phyloP scores from a whole-genome alignment of 2,329 filamentous ascomycete genomes.

The Elsinoe perseae region DNA sequence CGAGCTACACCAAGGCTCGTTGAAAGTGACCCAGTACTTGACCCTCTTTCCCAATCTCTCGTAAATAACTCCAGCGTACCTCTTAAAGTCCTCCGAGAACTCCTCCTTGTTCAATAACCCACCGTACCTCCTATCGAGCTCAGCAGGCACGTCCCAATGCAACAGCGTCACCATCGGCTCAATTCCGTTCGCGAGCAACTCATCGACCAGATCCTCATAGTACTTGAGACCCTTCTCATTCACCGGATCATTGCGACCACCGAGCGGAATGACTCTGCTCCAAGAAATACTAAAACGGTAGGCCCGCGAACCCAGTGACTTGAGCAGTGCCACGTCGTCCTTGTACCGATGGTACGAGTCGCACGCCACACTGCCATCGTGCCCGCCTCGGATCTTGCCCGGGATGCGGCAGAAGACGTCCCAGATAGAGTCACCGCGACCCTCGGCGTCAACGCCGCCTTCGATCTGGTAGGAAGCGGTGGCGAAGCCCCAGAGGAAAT shows the following conservation, averaged over 20 bases:
- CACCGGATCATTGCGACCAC: conserved; percentile 64
- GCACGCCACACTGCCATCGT: conserved; percentile 68
- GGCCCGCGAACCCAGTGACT: conserved; percentile 61
- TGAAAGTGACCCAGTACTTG: conserved; percentile 85
- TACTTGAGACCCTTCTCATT: conserved; percentile 71
- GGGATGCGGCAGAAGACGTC: conserved; percentile 76
- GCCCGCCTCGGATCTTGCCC: conserved; percentile 74
- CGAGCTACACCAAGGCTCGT: conserved; percentile 71
- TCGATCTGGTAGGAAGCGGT: conserved; percentile 68
- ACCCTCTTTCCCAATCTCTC: conserved; percentile 64
- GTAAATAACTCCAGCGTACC: conserved; percentile 71
- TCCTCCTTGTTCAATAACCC: conserved; percentile 73
- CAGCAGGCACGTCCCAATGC: conserved; percentile 61
- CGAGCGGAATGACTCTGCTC: conserved; percentile 68
- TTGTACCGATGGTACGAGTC: conserved; percentile 76
- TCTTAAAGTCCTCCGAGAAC: conserved; percentile 72
- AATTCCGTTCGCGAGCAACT: conserved; percentile 67
- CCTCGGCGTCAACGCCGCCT: conserved; percentile 65
- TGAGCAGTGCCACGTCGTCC: conserved; percentile 71
- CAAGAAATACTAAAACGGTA: conserved; percentile 83
- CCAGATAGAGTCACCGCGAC: conserved; percentile 78
- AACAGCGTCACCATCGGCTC: conserved; percentile 63
- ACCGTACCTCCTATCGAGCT: conserved; percentile 70
- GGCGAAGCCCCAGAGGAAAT: conserved; percentile 38
- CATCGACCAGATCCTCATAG: conserved; percentile 72